Evolutionary conservation across 805 yeast genomes (phyloP), one percentile per base, ranked within the genome.

Genomic region (Candida rishiriensis): DNA sequence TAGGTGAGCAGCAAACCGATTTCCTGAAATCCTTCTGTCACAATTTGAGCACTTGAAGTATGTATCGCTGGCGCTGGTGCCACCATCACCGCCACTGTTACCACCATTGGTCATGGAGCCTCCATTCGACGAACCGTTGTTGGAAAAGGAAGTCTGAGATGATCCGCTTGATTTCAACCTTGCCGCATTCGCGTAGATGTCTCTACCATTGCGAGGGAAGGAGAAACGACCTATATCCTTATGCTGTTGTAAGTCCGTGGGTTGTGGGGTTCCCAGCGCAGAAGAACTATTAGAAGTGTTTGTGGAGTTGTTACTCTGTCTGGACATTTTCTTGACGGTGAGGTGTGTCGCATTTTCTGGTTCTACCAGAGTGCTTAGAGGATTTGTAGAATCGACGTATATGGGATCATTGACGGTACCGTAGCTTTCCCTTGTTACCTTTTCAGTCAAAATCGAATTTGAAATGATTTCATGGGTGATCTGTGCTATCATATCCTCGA

Each of bases 1-100:
- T 29, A 91, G 73, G 65, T 91, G 99, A 35, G 87, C 89, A 2
- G 98, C 97, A 71, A 88, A 90, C 46, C 99, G 70, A 33, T 87
- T 84, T 1, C 96, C 96, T 0, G 96, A 91, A 8, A 91, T 84
- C 56, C 83, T 88, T 44, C 99, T 72, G 15, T 79, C 81, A 64
- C 99, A 91, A 52, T 85, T 84, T 4, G 75, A 73, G 65, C 99
- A 91, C 44, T 71, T 76, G 55, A 88, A 87, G 62, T 89, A 88
- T 3, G 61, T 60, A 36, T 59, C 65, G 29, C 51, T 52, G 7
- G 53, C 59, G 16, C 51, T 51, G 4, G 44, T 30, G 4, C 38
- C 31, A 14, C 44, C 29, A 7, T 37, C 42, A 26, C 43, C 42
- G 18, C 17, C 34, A 28, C 46, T 47, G 29, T 40, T 48, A n/a